Conservation (phyloP, 352 stramenopile species). For the Globisporangium heterothallicum region DNA sequence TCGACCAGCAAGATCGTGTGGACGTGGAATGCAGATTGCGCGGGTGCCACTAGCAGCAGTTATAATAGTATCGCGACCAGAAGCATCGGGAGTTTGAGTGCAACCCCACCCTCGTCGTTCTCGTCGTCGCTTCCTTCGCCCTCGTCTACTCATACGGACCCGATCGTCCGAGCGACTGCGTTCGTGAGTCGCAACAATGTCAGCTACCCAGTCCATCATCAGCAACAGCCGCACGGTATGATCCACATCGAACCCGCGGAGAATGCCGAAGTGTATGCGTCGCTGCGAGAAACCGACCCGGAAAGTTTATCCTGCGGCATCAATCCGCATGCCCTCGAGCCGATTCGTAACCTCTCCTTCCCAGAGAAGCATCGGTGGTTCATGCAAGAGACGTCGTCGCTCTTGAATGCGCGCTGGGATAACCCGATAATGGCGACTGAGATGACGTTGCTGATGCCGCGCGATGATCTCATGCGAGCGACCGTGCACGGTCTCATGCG, state of each 20-base stretch:
- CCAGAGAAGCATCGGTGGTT: constrained; percentile 55
- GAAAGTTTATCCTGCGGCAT: constrained; percentile 15
- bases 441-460: constrained; percentile 25
- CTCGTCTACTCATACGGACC: constrained; percentile 9
- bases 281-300: constrained; percentile 13
- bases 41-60: not conserved
- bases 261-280: constrained; percentile 26
- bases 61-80: not conserved
- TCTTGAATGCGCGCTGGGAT: constrained; percentile 34
- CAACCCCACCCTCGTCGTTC: constrained; percentile 6
- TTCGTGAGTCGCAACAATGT: constrained; percentile 28
- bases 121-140: constrained; percentile 4
- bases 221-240: constrained; percentile 17
- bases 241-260: constrained; percentile 23
- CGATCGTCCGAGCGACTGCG: constrained; percentile 26
- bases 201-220: not conserved
- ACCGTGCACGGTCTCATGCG: constrained; percentile 27
- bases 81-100: not conserved
- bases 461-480: constrained; percentile 31
- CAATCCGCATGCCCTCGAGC: constrained; percentile 27
- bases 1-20: constrained; percentile 30
- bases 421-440: constrained; percentile 20
- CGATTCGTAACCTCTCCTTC: constrained; percentile 33
- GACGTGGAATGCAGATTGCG: constrained; percentile 10
- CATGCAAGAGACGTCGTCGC: constrained; percentile 38